Evolutionary conservation across 148 eudicot genomes (phyloP).

Genomic region (Pharnaceum exiguum): DNA sequence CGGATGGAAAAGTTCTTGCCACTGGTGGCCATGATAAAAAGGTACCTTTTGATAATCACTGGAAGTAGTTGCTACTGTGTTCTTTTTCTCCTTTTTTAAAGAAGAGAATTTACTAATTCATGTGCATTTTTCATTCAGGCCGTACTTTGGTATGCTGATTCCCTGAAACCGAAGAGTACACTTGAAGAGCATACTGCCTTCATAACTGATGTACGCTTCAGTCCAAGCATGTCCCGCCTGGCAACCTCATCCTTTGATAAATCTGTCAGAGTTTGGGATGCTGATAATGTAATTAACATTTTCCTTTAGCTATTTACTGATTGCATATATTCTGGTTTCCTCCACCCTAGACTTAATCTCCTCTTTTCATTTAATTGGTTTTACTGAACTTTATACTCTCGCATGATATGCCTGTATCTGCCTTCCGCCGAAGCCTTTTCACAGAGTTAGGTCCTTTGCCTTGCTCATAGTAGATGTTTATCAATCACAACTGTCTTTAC

Average conservation of each 20-base stretch:
- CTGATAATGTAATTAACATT: constrained; percentile 52
- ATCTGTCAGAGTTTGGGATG: constrained; percentile 91
- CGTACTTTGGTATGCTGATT: constrained; percentile 72
- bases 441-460: too few relatives aligned
- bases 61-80: neutral
- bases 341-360: neutral
- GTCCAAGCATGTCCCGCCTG: constrained; percentile 79
- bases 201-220: constrained; percentile 91
- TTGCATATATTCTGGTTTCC: neutral
- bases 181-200: constrained; percentile 76
- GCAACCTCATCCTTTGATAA: constrained; percentile 94
- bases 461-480: too few relatives aligned
- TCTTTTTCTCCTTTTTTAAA: too few relatives aligned
- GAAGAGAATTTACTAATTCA: neutral
- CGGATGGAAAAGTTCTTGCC: constrained; percentile 93
- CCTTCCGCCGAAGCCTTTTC: too few relatives aligned
- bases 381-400: too few relatives aligned
- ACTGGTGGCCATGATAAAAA: constrained; percentile 94
- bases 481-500: too few relatives aligned
- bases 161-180: constrained; percentile 65
- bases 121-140: constrained; percentile 44
- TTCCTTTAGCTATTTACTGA: neutral
- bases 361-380: neutral
- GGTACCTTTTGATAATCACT: constrained; percentile 28
- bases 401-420: too few relatives aligned